These are phyloP conservation scores for Chloranthus sessilifolius DNA, from an alignment of 164 flowering plant species.

Conservation along the genomic window DNA sequence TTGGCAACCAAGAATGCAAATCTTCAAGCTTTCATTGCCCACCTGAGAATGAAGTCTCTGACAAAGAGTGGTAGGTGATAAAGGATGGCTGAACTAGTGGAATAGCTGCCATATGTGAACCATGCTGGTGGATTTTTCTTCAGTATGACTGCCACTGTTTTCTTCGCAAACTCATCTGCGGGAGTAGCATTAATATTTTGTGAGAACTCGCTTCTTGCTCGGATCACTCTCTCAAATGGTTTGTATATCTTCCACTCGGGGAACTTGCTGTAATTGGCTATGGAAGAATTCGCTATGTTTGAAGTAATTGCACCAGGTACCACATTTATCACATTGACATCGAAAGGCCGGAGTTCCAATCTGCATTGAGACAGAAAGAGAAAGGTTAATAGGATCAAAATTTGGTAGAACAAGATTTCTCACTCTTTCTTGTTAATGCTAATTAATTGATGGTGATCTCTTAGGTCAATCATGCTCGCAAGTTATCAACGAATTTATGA, in stretches of 20 bases:
- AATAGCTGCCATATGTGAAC: slow-evolving; percentile 62
- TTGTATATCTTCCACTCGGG: slow-evolving; percentile 88
- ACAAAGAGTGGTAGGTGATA: slow-evolving; percentile 59
- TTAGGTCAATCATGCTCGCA: too few relatives aligned
- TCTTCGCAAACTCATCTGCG: slow-evolving; percentile 74
- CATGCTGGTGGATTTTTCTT: slow-evolving; percentile 74
- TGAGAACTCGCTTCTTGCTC: slow-evolving; percentile 49
- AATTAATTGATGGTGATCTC: too few relatives aligned
- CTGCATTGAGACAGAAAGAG: slow-evolving; percentile 29
- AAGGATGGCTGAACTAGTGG: slow-evolving; percentile 41
- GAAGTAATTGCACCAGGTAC: slow-evolving; percentile 84
- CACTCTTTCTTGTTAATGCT: too few relatives aligned
- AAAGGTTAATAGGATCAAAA: too few relatives aligned
- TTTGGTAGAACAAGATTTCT: too few relatives aligned
- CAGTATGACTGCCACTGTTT: slow-evolving; percentile 52
- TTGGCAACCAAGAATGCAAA: too few relatives aligned
- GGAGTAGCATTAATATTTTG: slow-evolving; percentile 57
- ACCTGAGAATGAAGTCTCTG: slow-evolving; percentile 45
- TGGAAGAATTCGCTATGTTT: slow-evolving; percentile 54
- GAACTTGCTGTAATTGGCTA: slow-evolving; percentile 42
- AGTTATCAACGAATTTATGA: too few relatives aligned
- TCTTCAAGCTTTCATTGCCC: slow-evolving; percentile 34
- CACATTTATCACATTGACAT: slow-evolving; percentile 67
- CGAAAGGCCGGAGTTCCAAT: slow-evolving; percentile 65
- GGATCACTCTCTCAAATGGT: slow-evolving; percentile 49